Conservation (phyloP, 305 asterid species). For the Solanum aculeatissimum region DNA sequence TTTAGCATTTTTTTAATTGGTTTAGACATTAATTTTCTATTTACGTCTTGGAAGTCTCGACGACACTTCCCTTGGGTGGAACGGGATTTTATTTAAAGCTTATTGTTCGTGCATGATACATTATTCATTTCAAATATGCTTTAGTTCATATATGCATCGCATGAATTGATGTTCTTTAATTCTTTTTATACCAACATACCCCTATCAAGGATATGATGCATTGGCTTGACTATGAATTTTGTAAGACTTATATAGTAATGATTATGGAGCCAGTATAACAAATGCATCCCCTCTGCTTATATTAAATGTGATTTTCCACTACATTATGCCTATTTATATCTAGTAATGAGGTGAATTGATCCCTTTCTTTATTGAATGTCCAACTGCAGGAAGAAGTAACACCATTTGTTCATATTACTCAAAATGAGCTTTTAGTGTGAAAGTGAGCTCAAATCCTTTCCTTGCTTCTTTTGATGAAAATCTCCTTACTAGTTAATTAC, state of each 20-base stretch:
- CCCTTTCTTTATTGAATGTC: constrained; percentile 30
- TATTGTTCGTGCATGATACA: background rate
- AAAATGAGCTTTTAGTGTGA: constrained; percentile 48
- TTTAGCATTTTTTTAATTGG: background rate
- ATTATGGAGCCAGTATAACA: too few species aligned
- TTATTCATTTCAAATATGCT: background rate
- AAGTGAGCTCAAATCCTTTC: constrained; percentile 39
- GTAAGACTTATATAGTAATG: too few species aligned
- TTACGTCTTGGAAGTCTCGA: background rate
- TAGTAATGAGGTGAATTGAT: constrained; percentile 6
- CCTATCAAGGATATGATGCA: background rate
- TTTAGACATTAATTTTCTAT: background rate
- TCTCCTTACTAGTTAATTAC: background rate
- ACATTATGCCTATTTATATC: background rate
- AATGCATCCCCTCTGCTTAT: background rate
- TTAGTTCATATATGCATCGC: background rate
- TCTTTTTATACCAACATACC: background rate
- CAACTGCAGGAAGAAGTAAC: constrained; percentile 44
- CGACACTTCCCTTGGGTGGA: background rate
- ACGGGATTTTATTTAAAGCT: background rate
- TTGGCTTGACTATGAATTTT: background rate
- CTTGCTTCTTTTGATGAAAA: background rate
- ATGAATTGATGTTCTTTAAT: background rate
- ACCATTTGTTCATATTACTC: constrained; percentile 44
- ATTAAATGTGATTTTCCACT: background rate